A percentile compares a stretch with the other conserved stretches of the same genome.
Evolutionary conservation across 73 alveolate genomes (phyloP).

Genomic region (Paramecium biaurelia): DNA sequence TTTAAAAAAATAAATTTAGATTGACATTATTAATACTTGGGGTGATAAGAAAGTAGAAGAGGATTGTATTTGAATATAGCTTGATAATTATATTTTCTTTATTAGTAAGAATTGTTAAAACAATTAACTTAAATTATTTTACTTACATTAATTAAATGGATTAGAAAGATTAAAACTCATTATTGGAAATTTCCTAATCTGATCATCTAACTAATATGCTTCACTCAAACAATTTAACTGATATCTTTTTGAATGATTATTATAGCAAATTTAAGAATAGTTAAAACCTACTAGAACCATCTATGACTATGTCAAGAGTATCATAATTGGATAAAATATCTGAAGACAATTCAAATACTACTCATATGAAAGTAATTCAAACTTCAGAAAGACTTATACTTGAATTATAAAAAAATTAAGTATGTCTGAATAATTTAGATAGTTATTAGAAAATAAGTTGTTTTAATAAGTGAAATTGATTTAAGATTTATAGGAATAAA

Average conservation of each 20-base stretch:
- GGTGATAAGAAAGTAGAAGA: constrained; percentile 3
- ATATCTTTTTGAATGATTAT: neutral
- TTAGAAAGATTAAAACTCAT: neutral
- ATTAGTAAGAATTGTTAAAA: neutral
- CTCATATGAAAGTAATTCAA: neutral
- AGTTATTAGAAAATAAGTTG: neutral
- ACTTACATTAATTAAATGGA: neutral
- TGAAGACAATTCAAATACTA: neutral
- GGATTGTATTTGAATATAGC: constrained; percentile 14
- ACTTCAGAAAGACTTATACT: neutral
- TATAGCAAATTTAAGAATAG: neutral
- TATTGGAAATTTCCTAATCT: neutral
- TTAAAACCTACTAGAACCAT: neutral
- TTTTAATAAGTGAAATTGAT: neutral
- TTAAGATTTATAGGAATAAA: neutral
- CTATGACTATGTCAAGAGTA: neutral
- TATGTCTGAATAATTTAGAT: neutral
- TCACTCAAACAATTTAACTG: neutral
- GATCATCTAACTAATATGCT: neutral
- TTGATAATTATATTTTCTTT: neutral
- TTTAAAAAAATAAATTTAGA: neutral
- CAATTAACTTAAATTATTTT: neutral
- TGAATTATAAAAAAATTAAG: neutral
- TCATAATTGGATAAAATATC: neutral
- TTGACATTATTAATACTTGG: constrained; percentile 10